Evolutionary conservation across 768 basidiomycete genomes (phyloP).

Genomic region (Rubroboletus satanas): DNA sequence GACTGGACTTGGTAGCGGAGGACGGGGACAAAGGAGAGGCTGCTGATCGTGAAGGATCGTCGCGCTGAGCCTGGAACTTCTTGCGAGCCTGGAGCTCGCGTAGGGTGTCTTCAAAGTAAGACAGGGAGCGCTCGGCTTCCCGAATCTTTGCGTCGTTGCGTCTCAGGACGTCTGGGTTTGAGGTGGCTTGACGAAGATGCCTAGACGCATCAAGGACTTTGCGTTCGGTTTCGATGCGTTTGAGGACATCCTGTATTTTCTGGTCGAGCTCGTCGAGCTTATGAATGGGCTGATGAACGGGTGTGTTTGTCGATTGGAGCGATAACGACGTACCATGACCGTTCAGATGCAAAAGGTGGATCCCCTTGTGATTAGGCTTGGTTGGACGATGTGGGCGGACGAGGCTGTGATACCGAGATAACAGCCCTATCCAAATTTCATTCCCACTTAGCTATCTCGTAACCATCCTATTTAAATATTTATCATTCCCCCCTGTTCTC

Average conservation of each 20-base stretch:
- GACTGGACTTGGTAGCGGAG: conserved; percentile 14
- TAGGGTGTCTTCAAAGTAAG: conserved; percentile 84
- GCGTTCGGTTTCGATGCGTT: conserved; percentile 87
- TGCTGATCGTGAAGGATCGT: conserved; percentile 53
- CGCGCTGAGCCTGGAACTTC: conserved; percentile 53
- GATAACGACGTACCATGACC: conserved; percentile 30
- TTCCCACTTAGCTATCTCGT: conserved; percentile 27
- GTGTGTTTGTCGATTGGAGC: conserved; percentile 1
- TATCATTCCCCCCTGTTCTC: conserved; percentile 1
- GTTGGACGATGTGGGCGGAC: conserved; percentile 21
- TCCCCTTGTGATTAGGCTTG: conserved; percentile 17
- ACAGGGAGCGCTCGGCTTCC: conserved; percentile 78
- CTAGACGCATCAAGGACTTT: conserved; percentile 87
- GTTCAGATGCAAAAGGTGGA: conserved; percentile 11
- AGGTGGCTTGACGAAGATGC: conserved; percentile 74
- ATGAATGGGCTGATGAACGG: conserved; percentile 1
- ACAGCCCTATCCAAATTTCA: conserved; percentile 11
- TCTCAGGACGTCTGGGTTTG: conserved; percentile 80
- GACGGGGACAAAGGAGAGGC: conserved; percentile 33
- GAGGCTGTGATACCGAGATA: conserved; percentile 31
- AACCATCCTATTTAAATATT: conserved; percentile 17
- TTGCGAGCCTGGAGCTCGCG: conserved; percentile 79
- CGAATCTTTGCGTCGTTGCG: conserved; percentile 81
- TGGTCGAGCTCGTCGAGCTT: conserved; percentile 68
- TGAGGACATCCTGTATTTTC: conserved; percentile 90